Percentiles rank a stretch among this genome's conserved stretches.
phyloP scores from a whole-genome alignment of 2,329 filamentous ascomycete genomes.

The Lachnum nothofagi region DNA sequence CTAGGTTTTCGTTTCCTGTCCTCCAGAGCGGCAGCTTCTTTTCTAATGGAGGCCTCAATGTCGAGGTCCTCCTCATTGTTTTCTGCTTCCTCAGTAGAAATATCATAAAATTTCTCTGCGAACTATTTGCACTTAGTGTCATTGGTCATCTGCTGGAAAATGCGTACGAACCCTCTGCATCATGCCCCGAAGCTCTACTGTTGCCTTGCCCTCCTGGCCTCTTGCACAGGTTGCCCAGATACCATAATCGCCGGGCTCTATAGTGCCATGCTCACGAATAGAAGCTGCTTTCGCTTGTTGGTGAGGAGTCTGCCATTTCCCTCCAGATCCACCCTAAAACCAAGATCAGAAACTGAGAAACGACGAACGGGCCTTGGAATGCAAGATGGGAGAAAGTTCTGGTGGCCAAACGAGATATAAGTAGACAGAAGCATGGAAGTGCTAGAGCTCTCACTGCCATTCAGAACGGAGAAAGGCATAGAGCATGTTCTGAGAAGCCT shows the following conservation, averaged over 20 bases:
- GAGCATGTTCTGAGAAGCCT: too few relatives aligned
- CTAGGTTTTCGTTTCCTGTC: constrained; percentile 36
- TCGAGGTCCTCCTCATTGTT: constrained; percentile 46
- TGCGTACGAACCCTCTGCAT: constrained; percentile 57
- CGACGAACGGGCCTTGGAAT: too few relatives aligned
- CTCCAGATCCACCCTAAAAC: constrained; percentile 42
- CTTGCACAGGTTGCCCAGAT: constrained; percentile 76
- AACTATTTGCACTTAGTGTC: constrained; percentile 44
- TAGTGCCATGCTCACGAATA: constrained; percentile 39
- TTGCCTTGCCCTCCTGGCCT: constrained; percentile 64
- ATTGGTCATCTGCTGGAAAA: constrained; percentile 7
- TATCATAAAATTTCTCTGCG: constrained; percentile 56
- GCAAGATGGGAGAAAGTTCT: too few relatives aligned
- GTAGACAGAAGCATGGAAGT: too few relatives aligned
- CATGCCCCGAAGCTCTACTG: constrained; percentile 60
- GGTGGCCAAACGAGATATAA: too few relatives aligned
- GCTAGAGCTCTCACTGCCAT: too few relatives aligned
- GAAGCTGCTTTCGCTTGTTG: constrained; percentile 47
- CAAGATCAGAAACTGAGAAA: not conserved
- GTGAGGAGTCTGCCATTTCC: constrained; percentile 58
- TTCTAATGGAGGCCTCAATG: constrained; percentile 67
- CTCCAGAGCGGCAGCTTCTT: constrained; percentile 63
- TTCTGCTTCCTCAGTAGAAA: constrained; percentile 32
- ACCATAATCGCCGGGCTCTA: constrained; percentile 66
- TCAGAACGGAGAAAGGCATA: too few relatives aligned